Evolutionary conservation across 2,329 filamentous ascomycete genomes (phyloP), one percentile per base, ranked within the genome.

Genomic region (Fusarium mangiferae): DNA sequence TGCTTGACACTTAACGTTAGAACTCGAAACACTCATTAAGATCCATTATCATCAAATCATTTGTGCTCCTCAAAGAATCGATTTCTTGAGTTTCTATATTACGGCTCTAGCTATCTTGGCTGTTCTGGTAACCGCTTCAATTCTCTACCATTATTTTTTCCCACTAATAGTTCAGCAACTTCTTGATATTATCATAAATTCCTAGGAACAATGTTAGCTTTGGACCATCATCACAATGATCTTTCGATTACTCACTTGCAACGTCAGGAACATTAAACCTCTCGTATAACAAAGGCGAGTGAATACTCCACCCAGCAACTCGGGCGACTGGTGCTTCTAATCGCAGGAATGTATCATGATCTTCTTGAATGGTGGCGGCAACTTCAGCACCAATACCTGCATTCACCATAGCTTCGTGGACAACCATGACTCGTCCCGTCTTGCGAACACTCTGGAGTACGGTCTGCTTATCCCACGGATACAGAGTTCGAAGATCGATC

Each of bases 361-460:
- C 91, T 75, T 96, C 94, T 81, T 98, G 95, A 58, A 98, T 93
- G 4, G 93, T 93, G 1, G 95, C 94, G 3, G 95, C 94, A 2
- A 98, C 92, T 80, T 98, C 95, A 10, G 95, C 95, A 5, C 95
- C 95, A 22, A 98, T 90, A 20, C 95, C 95, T 12, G 93, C 93
- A 78, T 97, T 98, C 73, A 95, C 88, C 93, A 96, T 97, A 65
- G 94, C 92, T 83, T 98, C 95, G 80, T 98, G 95, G 12, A 98
- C 95, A 4, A 98, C 92, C 62, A 98, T 89, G 44, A 93, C 94
- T 68, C 94, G 85, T 1, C 95, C 95, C 1, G 95, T 98, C 86
- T 96, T 97, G 77, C 89, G 90, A 20, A 97, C 95, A 73, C 95
- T 98, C 60, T 92, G 85, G 68, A 97, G 86, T 4, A 98, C 89